Conservation (phyloP, 352 stramenopile genomes). For the Phytophthora citricola region DNA sequence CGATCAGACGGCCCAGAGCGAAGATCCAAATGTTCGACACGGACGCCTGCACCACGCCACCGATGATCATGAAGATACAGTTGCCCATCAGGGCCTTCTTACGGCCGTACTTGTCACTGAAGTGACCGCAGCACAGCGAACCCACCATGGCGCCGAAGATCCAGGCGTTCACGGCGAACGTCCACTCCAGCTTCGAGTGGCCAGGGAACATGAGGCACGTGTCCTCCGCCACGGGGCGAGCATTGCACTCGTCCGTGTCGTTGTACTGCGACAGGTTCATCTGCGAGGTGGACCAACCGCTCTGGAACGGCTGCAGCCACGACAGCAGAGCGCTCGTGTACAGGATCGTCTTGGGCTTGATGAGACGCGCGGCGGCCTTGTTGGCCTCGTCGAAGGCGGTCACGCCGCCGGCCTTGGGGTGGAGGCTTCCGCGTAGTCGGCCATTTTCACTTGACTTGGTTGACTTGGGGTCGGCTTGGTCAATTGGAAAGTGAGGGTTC, state of each 20-base stretch:
- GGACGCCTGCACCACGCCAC: not conserved
- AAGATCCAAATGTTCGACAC: constrained; percentile 1
- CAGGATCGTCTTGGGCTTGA: too few species aligned
- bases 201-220: constrained; percentile 1
- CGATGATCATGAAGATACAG: constrained; percentile 1
- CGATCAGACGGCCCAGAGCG: not conserved
- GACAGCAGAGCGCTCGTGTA: too few species aligned
- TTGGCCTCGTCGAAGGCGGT: too few species aligned
- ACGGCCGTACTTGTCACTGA: constrained; percentile 1
- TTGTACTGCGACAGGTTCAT: too few species aligned
- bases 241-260: not conserved
- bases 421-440: too few species aligned
- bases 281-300: too few species aligned
- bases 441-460: too few species aligned
- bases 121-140: not conserved
- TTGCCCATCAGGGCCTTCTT: not conserved
- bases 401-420: too few species aligned
- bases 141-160: not conserved
- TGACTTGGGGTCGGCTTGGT: too few species aligned
- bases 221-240: not conserved
- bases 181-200: constrained; percentile 1
- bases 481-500: too few species aligned
- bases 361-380: too few species aligned
- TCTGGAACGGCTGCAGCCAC: too few species aligned
- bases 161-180: constrained; percentile 1